These are phyloP conservation scores for Colletotrichum tofieldiae DNA, from an alignment of 2,329 filamentous ascomycete species.

Conservation along the genomic window DNA sequence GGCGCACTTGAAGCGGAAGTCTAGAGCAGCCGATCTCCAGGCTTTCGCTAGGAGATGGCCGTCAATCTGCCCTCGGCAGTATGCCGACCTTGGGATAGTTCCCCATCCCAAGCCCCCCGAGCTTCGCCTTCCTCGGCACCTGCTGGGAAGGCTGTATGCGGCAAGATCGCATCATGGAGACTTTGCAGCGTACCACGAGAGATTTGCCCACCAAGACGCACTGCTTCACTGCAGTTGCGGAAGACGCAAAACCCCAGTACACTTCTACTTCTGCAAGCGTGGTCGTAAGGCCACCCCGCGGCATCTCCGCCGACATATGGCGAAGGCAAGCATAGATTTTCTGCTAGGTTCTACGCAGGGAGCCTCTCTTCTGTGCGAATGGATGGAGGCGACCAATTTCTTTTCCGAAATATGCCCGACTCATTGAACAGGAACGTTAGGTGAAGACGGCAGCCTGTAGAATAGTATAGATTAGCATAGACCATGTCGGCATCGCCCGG, in stretches of 20 bases:
- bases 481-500: no score
- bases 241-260: constrained; percentile 4
- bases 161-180: constrained; percentile 9
- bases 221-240: constrained; percentile 5
- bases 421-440: no score
- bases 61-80: not conserved
- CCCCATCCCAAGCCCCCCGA: constrained; percentile 7
- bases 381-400: not conserved
- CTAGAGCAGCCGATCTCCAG: not conserved
- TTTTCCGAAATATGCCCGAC: no score
- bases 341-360: not conserved
- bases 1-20: not conserved
- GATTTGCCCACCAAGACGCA: not conserved
- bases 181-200: constrained; percentile 4
- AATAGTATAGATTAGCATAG: no score
- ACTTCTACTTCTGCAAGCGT: constrained; percentile 25
- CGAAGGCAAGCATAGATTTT: constrained; percentile 2
- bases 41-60: constrained; percentile 7
- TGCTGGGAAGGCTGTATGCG: constrained; percentile 3
- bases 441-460: no score
- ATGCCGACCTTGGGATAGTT: constrained; percentile 5
- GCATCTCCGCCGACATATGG: constrained; percentile 10
- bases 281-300: not conserved
- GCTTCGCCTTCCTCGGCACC: not conserved
- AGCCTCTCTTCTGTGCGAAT: constrained; percentile 18